A percentile compares a stretch with the other conserved stretches of the same genome.
phyloP scores from a whole-genome alignment of 108 stramenopile genomes.

The Stephanodiscus triporus region DNA sequence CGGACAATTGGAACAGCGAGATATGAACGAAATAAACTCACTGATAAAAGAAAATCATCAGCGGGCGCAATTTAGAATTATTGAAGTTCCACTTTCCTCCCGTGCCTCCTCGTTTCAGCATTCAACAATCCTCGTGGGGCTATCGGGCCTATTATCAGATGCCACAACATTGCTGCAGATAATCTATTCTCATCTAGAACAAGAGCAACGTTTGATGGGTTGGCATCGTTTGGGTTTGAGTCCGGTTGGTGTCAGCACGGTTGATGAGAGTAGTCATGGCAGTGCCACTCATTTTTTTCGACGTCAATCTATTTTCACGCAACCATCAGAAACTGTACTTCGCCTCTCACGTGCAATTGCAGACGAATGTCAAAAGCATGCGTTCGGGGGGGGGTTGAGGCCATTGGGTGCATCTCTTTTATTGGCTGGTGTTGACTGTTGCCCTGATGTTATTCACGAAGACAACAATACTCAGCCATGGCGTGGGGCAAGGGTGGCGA shows the following conservation, averaged over 20 bases:
- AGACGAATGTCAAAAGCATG: conserved; percentile 71
- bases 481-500: conserved; percentile 28
- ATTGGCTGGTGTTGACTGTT: conserved; percentile 50
- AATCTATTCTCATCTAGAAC: conserved; percentile 35
- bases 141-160: conserved; percentile 75
- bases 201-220: conserved; percentile 49
- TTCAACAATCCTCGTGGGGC: conserved; percentile 51
- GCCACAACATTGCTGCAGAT: conserved; percentile 46
- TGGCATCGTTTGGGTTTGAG: conserved; percentile 43
- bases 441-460: neutral
- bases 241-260: conserved; percentile 25
- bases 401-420: conserved; percentile 72
- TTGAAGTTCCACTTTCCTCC: conserved; percentile 44
- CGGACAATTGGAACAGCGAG: neutral
- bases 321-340: conserved; percentile 33
- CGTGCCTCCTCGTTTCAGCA: neutral
- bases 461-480: conserved; percentile 1
- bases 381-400: conserved; percentile 80
- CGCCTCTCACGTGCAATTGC: conserved; percentile 47
- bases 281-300: neutral
- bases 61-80: conserved; percentile 41
- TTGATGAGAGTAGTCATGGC: conserved; percentile 5
- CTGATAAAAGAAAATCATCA: neutral
- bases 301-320: conserved; percentile 12
- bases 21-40: conserved; percentile 20